A percentile compares a stretch with the other conserved stretches of the same genome.
Evolutionary conservation across 2,329 filamentous ascomycete genomes (phyloP).

Genomic region (Paracamarosporium sp.): DNA sequence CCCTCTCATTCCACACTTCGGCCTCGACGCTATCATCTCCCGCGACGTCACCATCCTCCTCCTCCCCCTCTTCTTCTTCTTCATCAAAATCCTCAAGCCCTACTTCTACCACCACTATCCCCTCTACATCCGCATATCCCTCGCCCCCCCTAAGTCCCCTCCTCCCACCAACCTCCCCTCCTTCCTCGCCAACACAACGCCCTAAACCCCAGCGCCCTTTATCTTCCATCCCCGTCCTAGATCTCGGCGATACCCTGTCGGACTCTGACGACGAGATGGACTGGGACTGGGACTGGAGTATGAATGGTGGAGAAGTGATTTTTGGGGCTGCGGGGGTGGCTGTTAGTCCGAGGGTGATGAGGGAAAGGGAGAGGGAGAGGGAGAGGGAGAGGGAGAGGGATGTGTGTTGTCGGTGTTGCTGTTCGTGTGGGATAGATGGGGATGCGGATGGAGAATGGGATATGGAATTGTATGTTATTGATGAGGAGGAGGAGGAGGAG

Average conservation of each 20-base stretch:
- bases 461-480: constrained; percentile 1
- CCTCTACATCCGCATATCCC: neutral
- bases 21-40: neutral
- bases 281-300: constrained; percentile 14
- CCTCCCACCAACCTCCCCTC: neutral
- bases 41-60: neutral
- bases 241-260: constrained; percentile 3
- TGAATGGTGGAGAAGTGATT: constrained; percentile 19
- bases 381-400: neutral
- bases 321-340: constrained; percentile 22
- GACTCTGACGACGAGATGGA: constrained; percentile 10
- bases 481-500: neutral
- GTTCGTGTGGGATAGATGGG: neutral
- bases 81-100: neutral
- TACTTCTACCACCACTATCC: neutral
- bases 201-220: constrained; percentile 4
- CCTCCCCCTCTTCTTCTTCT: neutral
- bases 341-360: constrained; percentile 14
- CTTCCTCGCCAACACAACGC: neutral
- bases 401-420: constrained; percentile 9
- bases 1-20: constrained; percentile 5
- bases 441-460: neutral
- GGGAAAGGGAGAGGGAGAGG: neutral
- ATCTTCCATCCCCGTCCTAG: neutral
- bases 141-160: neutral